Percentiles rank a stretch among this genome's conserved stretches.
Evolutionary conservation across 2,329 filamentous ascomycete genomes (phyloP).

Genomic region (Boeremia exigua): DNA sequence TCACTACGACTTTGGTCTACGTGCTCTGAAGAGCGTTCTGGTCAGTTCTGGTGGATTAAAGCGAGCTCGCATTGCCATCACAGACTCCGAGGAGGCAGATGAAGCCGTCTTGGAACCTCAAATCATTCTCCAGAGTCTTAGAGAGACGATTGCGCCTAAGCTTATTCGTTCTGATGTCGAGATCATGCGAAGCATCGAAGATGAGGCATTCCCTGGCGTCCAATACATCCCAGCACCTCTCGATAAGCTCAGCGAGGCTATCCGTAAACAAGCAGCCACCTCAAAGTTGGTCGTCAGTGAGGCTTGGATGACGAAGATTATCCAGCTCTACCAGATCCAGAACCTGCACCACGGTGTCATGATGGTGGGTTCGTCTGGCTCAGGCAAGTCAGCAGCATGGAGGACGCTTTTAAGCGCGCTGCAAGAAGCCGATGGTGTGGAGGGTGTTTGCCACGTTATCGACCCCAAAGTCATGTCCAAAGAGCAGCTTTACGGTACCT

Average conservation of each 20-base stretch:
- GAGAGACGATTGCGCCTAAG: conserved; percentile 98
- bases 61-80: conserved; percentile 73
- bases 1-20: conserved; percentile 97
- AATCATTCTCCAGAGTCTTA: conserved; percentile 97
- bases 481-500: conserved; percentile 91
- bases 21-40: conserved; percentile 96
- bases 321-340: conserved; percentile 98
- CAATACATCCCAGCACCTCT: conserved; percentile 91
- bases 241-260: conserved; percentile 77
- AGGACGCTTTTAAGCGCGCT: conserved; percentile 88
- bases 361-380: conserved; percentile 99
- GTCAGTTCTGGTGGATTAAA: conserved; percentile 97
- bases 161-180: conserved; percentile 91
- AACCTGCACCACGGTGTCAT: conserved; percentile 98
- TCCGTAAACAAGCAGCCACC: conserved; percentile 81
- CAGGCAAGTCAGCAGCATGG: conserved; percentile 96
- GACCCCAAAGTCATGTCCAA: conserved; percentile 99
- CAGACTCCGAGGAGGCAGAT: conserved; percentile 61
- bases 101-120: conserved; percentile 87
- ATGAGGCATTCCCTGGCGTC: conserved; percentile 87
- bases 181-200: conserved; percentile 83
- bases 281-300: conserved; percentile 89
- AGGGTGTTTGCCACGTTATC: conserved; percentile 96
- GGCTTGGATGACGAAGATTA: conserved; percentile 94
- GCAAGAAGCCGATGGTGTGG: conserved; percentile 86